Conservation (phyloP, 2,329 filamentous ascomycete species). For the Diaporthe citrichinensis region DNA sequence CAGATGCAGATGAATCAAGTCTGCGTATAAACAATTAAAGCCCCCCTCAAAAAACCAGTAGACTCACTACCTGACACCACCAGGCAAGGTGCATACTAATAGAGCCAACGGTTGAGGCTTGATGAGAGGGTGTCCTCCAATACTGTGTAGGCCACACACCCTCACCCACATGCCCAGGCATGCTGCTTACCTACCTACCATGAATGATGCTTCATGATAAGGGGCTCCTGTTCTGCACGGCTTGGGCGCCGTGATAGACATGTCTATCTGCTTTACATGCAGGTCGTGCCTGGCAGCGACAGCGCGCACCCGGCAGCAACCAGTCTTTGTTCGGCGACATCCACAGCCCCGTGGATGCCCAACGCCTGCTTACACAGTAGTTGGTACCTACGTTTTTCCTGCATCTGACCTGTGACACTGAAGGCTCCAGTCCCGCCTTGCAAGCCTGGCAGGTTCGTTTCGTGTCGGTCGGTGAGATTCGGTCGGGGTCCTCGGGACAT, state of each 20-base stretch:
- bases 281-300: neutral
- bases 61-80: neutral
- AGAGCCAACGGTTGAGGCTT: neutral
- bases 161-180: neutral
- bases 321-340: neutral
- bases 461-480: constrained; percentile 1
- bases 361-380: neutral
- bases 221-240: neutral
- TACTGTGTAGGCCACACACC: too few relatives aligned
- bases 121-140: neutral
- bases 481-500: constrained; percentile 19
- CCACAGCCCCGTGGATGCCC: constrained; percentile 23
- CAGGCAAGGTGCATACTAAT: neutral
- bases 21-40: neutral
- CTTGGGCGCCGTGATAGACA: neutral
- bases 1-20: constrained; percentile 11
- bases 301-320: neutral
- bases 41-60: neutral
- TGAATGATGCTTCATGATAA: neutral
- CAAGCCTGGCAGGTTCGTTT: neutral
- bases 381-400: neutral
- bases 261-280: constrained; percentile 1
- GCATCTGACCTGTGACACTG: neutral
- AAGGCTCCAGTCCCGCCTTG: constrained; percentile 1
- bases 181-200: neutral